Conservation (phyloP, 805 yeast genomes). For the Kurtzmaniella fragi region DNA sequence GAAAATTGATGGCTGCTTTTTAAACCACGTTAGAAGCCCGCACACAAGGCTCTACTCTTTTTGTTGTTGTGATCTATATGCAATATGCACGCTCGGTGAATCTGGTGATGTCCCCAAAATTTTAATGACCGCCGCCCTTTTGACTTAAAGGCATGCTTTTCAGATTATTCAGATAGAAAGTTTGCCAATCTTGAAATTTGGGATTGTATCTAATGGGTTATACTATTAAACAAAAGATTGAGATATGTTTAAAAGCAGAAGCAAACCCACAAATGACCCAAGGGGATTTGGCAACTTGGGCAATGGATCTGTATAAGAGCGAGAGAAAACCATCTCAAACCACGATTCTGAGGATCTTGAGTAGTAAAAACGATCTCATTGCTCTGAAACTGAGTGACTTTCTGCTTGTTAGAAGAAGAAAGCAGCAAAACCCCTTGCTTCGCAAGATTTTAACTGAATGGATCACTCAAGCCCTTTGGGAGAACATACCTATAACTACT, state of each 20-base stretch:
- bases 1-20: too few species aligned
- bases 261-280: constrained; percentile 68
- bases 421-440: constrained; percentile 49
- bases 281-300: constrained; percentile 61
- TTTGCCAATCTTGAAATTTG: neutral
- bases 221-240: constrained; percentile 58
- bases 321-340: constrained; percentile 60
- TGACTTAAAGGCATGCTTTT: too few species aligned
- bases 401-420: constrained; percentile 47
- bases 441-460: constrained; percentile 62
- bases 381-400: constrained; percentile 49
- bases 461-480: constrained; percentile 66
- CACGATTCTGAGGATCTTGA: constrained; percentile 56
- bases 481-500: constrained; percentile 57
- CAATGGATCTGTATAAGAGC: constrained; percentile 48
- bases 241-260: constrained; percentile 62
- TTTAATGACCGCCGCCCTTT: too few species aligned
- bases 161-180: too few species aligned
- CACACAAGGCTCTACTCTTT: too few species aligned
- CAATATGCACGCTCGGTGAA: too few species aligned
- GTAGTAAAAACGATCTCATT: constrained; percentile 49
- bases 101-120: too few species aligned
- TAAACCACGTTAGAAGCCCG: too few species aligned
- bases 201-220: constrained; percentile 40
- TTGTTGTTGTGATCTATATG: too few species aligned